Conservation (phyloP, 176 grass and related monocot species). For the Hordeum vulgare region DNA sequence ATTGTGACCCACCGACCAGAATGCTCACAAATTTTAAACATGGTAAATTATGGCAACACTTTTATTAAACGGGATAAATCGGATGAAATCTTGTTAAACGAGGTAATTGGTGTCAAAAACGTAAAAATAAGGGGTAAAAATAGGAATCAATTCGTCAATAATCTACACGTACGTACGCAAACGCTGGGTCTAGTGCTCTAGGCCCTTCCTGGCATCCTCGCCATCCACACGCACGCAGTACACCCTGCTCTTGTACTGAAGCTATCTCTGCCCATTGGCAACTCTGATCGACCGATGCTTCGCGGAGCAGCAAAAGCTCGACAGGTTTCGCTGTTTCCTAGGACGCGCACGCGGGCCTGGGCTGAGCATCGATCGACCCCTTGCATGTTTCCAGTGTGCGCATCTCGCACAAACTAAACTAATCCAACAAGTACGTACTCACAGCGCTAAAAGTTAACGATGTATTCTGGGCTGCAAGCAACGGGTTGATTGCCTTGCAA, state of each 20-base stretch:
- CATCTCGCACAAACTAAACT: not conserved
- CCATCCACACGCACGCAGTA: too few species aligned
- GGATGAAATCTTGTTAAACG: too few species aligned
- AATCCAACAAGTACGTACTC: not conserved
- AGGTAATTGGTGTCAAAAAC: too few species aligned
- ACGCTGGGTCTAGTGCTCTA: too few species aligned
- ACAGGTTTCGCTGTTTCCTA: constrained; percentile 17
- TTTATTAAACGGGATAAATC: too few species aligned
- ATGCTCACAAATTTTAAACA: too few species aligned
- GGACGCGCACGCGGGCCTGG: not conserved
- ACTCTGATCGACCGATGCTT: constrained; percentile 22
- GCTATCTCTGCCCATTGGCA: not conserved
- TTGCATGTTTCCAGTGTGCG: constrained; percentile 1
- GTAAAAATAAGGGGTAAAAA: too few species aligned
- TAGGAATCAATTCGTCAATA: too few species aligned
- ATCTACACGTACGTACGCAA: too few species aligned
- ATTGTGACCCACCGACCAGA: too few species aligned
- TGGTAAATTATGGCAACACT: too few species aligned
- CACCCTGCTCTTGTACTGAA: not conserved
- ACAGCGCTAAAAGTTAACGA: not conserved
- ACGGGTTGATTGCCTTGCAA: constrained; percentile 20
- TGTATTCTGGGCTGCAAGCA: constrained; percentile 20
- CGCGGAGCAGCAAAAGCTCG: constrained; percentile 27
- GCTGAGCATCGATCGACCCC: not conserved
- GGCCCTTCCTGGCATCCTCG: too few species aligned